Evolutionary conservation across 1,284 basidiomycete genomes (phyloP).

Genomic region (Mycosarcoma mackinlayi): DNA sequence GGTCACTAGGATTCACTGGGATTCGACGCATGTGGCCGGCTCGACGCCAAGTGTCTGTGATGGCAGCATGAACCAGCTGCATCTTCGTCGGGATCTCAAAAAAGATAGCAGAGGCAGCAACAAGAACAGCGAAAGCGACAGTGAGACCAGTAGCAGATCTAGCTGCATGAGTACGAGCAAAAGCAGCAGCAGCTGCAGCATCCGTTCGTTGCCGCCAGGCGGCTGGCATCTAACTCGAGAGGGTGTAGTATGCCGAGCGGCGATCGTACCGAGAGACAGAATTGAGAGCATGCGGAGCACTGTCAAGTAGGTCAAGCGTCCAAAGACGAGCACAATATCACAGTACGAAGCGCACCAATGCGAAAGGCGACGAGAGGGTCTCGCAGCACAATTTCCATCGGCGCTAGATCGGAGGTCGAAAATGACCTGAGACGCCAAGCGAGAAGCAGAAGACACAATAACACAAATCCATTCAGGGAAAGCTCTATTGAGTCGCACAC

Average conservation of each 20-base stretch:
- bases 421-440: constrained; percentile 1
- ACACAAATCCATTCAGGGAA: no score
- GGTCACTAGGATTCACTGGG: background rate
- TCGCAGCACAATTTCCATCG: constrained; percentile 18
- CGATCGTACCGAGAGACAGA: background rate
- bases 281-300: background rate
- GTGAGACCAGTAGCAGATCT: no score
- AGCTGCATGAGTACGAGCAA: no score
- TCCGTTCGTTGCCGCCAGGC: no score
- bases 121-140: no score
- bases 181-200: background rate
- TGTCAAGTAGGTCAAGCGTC: background rate
- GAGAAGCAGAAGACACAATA: background rate
- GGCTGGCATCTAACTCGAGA: no score
- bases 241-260: constrained; percentile 2
- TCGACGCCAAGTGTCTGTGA: background rate
- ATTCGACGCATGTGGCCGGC: no score
- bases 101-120: no score
- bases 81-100: background rate
- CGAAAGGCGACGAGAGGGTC: no score
- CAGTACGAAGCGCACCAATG: no score
- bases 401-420: constrained; percentile 38
- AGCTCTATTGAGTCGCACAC: no score
- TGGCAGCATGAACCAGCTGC: background rate
- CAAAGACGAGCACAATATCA: no score